Evolutionary conservation across 2,329 filamentous ascomycete species (phyloP).

Genomic region (Cercospora zeina): DNA sequence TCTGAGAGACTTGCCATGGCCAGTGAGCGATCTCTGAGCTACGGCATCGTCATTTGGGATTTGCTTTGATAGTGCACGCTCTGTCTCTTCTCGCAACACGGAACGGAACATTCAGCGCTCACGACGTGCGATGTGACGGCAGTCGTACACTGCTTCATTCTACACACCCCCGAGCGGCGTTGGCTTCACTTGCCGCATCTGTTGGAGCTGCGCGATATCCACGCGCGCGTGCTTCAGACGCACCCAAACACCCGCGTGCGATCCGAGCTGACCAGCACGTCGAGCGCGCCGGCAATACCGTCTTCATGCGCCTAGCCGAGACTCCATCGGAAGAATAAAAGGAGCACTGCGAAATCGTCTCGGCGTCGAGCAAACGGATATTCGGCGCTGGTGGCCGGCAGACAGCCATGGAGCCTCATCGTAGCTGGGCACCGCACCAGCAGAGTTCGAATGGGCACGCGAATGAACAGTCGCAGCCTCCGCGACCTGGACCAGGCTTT

Average conservation of each 20-base stretch:
- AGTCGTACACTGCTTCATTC: not conserved
- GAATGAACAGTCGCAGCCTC: conserved; percentile 33
- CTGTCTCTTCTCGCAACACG: conserved; percentile 3
- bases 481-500: conserved; percentile 32
- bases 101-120: not conserved
- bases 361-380: not conserved
- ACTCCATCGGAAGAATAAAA: conserved; percentile 5
- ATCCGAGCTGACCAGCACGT: conserved; percentile 1
- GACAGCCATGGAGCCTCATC: conserved; percentile 13
- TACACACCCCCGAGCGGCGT: not conserved
- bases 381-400: not conserved
- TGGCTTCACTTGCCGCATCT: not conserved
- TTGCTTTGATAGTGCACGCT: not conserved
- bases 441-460: conserved; percentile 34
- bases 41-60: conserved; percentile 12
- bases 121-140: conserved; percentile 3
- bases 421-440: conserved; percentile 33
- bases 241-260: conserved; percentile 9
- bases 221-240: conserved; percentile 6
- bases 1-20: conserved; percentile 7
- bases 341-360: not conserved
- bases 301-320: conserved; percentile 13
- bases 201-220: not conserved
- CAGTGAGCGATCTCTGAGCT: conserved; percentile 8
- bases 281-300: conserved; percentile 2